These are phyloP conservation scores for Eucalyptus microcorys DNA, from an alignment of 345 rosid species.

Conservation along the genomic window DNA sequence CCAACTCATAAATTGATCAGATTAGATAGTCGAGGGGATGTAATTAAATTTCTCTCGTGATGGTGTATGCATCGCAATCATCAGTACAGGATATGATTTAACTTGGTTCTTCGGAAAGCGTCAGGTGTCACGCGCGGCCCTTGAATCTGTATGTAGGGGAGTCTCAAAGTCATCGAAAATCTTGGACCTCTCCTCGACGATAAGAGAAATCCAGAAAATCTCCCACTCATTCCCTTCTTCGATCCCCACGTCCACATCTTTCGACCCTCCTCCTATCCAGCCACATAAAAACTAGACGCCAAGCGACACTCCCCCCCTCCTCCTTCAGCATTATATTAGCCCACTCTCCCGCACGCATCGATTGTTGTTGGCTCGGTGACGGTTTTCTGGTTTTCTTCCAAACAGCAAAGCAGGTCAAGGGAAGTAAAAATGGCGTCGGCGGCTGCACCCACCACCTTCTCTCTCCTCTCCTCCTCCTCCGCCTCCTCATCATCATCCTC, in stretches of 20 bases:
- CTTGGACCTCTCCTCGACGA: slow-evolving; percentile 54
- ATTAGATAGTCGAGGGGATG: fast-evolving
- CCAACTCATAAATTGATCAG: background rate
- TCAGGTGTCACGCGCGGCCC: background rate
- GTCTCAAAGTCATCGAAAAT: slow-evolving; percentile 3
- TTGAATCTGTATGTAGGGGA: background rate
- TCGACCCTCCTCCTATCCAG: background rate
- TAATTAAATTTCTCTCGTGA: background rate
- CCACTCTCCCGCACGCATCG: background rate
- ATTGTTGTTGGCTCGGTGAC: background rate
- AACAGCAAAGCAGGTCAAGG: background rate
- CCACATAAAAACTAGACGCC: background rate
- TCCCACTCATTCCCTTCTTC: slow-evolving; percentile 14
- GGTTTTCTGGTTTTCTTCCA: background rate
- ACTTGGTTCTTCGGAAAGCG: background rate
- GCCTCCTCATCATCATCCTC: slow-evolving; percentile 13
- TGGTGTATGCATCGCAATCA: background rate
- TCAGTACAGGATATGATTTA: background rate
- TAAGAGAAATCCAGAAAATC: slow-evolving; percentile 26
- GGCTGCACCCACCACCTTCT: slow-evolving; percentile 50
- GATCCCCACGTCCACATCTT: slow-evolving; percentile 29
- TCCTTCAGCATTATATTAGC: too few relatives aligned
- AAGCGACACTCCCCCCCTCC: background rate
- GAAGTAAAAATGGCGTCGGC: slow-evolving; percentile 40
- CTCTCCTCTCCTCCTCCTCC: slow-evolving; percentile 47